Evolutionary conservation across 805 yeast genomes (phyloP).

Genomic region (Kodamaea sagamina): DNA sequence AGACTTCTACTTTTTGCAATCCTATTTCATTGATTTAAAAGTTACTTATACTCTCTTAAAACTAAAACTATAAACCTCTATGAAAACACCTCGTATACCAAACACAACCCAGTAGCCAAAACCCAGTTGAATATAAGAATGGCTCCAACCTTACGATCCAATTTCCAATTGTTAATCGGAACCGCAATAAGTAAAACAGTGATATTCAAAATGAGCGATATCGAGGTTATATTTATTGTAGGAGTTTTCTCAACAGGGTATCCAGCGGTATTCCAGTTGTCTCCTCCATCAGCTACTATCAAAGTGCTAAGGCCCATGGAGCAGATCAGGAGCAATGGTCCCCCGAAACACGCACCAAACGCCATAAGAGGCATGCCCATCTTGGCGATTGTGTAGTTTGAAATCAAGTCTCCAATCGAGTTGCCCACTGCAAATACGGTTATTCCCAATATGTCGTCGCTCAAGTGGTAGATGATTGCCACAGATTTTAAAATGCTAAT

Average conservation of each 20-base stretch:
- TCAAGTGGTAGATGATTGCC: slow-evolving; percentile 58
- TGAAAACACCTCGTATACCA: slow-evolving; percentile 22
- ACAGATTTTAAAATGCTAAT: slow-evolving; percentile 63
- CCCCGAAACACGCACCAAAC: slow-evolving; percentile 92
- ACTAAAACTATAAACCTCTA: not conserved
- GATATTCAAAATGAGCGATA: slow-evolving; percentile 26
- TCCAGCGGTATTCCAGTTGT: slow-evolving; percentile 13
- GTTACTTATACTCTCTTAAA: not conserved
- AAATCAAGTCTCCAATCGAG: slow-evolving; percentile 85
- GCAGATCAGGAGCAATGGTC: slow-evolving; percentile 78
- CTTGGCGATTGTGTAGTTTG: slow-evolving; percentile 76
- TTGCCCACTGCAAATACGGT: slow-evolving; percentile 92
- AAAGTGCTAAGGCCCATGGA: slow-evolving; percentile 79
- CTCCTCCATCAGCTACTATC: slow-evolving; percentile 15
- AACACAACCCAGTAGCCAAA: slow-evolving; percentile 27
- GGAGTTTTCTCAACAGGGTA: slow-evolving; percentile 20
- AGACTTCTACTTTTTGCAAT: too few species aligned
- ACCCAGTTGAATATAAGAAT: slow-evolving; percentile 35
- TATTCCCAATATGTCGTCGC: slow-evolving; percentile 81
- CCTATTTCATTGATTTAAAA: not conserved
- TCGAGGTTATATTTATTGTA: slow-evolving; percentile 24
- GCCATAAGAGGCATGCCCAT: slow-evolving; percentile 90
- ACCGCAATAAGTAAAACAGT: slow-evolving; percentile 21
- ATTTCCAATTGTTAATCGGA: slow-evolving; percentile 30
- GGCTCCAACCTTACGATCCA: slow-evolving; percentile 37